Percentiles rank a stretch among this genome's conserved stretches.
Conservation (phyloP, 768 basidiomycete species). For the Lentinula sp. region DNA sequence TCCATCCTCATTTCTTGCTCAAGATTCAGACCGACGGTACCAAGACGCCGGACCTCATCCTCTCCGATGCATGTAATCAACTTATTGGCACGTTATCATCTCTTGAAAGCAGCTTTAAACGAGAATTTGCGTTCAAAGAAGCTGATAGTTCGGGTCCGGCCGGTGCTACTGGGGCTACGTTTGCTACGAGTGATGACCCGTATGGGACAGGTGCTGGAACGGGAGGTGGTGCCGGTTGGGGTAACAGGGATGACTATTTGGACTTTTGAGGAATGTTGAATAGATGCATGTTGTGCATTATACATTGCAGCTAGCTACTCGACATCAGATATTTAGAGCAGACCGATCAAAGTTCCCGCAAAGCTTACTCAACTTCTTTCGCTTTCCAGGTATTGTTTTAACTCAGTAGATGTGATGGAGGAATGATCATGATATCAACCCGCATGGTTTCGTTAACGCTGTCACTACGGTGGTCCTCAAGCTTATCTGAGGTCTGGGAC, state of each 20-base stretch:
- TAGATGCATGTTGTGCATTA: too few species aligned
- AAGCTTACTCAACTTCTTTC: too few species aligned
- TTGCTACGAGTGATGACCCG: conserved; percentile 6
- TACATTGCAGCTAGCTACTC: too few species aligned
- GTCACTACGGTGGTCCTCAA: too few species aligned
- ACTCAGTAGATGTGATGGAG: too few species aligned
- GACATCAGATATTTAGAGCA: too few species aligned
- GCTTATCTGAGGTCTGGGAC: too few species aligned
- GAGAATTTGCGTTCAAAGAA: conserved; percentile 78
- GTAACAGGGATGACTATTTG: conserved; percentile 2
- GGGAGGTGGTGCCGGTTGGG: conserved; percentile 1
- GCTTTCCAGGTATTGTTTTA: too few species aligned
- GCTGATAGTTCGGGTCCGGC: conserved; percentile 33
- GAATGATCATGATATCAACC: too few species aligned
- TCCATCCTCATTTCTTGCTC: conserved; percentile 90
- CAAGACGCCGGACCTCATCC: conserved; percentile 71
- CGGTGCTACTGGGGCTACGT: conserved; percentile 27
- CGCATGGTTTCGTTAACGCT: too few species aligned
- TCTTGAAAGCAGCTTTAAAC: conserved; percentile 72
- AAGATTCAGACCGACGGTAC: conserved; percentile 94
- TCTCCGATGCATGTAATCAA: conserved; percentile 79
- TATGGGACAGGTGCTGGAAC: conserved; percentile 4
- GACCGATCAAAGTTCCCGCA: too few species aligned
- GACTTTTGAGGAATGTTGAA: neutral
- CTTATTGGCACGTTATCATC: conserved; percentile 68